Base-by-base conservation (phyloP, 768 basidiomycete genomes). In the Glaciozyma martinii region DNA sequence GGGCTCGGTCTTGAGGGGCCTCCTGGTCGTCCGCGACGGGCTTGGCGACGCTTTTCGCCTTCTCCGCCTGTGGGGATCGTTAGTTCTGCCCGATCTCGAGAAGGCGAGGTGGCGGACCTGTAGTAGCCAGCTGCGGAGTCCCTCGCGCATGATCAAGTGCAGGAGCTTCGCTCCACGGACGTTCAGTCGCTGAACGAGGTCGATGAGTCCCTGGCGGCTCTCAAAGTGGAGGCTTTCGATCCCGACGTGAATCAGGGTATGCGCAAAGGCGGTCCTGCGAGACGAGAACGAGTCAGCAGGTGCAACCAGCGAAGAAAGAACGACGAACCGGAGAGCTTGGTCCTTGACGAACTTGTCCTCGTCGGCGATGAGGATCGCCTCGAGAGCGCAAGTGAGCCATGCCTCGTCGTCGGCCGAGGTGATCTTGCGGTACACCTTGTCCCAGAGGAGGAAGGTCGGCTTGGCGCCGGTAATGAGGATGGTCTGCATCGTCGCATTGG, bases 361-460 rank as follows among this genome's bases (percentile, higher is more conserved):
- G 82, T 73, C 75, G 80, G 23, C 16, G 13, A 43, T 50, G 40
- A 75, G 58, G 18, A 77, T 76, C 5, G 80, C 82, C 60, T 86
- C 80, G 13, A 80, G 74, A 0, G 87, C 86, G 40, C 85, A 81
- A 19, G 90, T 77, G 2, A 95, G 76, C 93, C 92, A 95, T 18
- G 70, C 72, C 61, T 89, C 85, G 59, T 79, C 79, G 21, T 90
- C 90, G 4, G 81, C 80, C 0, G 79, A 71, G 10, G 79, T 77
- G 21, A 86, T 68, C 74, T 89, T 90, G 64, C 85, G 83, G 72
- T 90, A 91, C 0, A 89, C 84, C 74, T 88, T 91, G 60, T 94
- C 91, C 83, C 84, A 90, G 19, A 93, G 71, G 47, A 97, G 76
- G 78, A 95, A 95, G 2, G 88, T 86, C 0, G 90, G 88, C 74